Evolutionary conservation across 768 basidiomycete genomes (phyloP), one percentile per base, ranked within the genome.

Genomic region (Agrocybe pediades): DNA sequence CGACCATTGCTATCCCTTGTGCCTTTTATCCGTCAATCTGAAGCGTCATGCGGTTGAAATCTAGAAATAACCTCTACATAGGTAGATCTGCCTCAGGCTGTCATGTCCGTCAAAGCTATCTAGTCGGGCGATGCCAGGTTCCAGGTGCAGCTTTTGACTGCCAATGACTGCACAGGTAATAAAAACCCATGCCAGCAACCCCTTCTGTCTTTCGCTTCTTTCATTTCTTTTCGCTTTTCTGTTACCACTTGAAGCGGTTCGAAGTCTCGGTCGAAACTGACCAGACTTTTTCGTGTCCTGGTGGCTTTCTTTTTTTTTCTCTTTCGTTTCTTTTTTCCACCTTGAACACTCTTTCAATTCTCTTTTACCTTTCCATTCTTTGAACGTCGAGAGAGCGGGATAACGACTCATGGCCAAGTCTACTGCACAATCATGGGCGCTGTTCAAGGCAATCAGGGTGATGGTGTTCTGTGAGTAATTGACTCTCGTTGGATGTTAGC

Each of bases 361-460:
- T 42, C 21, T 26, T 29, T 8, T 45, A 44, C 49, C 30, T 56
- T 53, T 57, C 50, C 51, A 47, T 56, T 36, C 21, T 25, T 41
- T 19, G 19, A 36, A 13, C 13, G 13, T 36, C 3, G n/a, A 13
- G 15, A 8, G 33, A 41, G 23, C 23, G 24, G 40, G 29, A 36
- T 51, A 47, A 44, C 33, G 36, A 50, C 36, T 49, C 40, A 61
- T 66, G 57, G 54, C 58, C 41, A 52, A 60, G 40, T 65, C 65
- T 49, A 61, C 61, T 29, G 56, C 60, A 46, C 60, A 63, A 27
- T 58, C 62, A 21, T 71, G 70, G 72, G 52, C 57, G 49, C 39
- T 65, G 47, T 76, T 75, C 53, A 72, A 64, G 53, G 62, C 60
- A 39, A 62, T 68, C 53, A 67, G 75, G 27, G 61, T 62, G 26